Evolutionary conservation across 2,329 filamentous ascomycete genomes (phyloP).

Genomic region (Sordariomycetes sp.): DNA sequence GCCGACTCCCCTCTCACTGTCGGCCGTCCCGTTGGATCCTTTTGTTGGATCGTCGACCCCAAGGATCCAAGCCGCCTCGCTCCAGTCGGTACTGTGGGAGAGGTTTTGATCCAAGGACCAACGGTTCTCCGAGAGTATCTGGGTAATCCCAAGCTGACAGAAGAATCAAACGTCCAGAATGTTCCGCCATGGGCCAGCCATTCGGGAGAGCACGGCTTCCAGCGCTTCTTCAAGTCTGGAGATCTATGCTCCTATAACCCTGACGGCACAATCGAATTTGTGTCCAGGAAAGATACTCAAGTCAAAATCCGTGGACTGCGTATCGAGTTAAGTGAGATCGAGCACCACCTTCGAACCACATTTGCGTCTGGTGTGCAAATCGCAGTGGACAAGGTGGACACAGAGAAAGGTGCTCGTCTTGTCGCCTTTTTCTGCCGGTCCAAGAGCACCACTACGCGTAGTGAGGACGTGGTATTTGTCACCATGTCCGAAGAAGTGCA

Average conservation of each 20-base stretch:
- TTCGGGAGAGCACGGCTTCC: not conserved
- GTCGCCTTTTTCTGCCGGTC: too few relatives aligned
- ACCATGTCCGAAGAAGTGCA: too few relatives aligned
- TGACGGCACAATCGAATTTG: conserved; percentile 26
- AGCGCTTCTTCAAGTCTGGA: conserved; percentile 6
- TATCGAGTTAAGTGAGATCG: conserved; percentile 29
- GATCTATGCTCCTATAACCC: conserved; percentile 8
- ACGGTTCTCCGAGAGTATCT: conserved; percentile 3
- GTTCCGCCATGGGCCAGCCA: not conserved
- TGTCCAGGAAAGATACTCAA: conserved; percentile 44
- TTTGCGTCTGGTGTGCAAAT: not conserved
- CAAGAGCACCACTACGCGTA: too few relatives aligned
- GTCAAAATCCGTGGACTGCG: conserved; percentile 47
- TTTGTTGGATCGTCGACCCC: conserved; percentile 4
- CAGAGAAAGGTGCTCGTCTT: not conserved
- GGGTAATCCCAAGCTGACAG: not conserved
- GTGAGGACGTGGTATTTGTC: too few relatives aligned
- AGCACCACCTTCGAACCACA: conserved; percentile 1
- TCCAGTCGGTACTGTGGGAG: conserved; percentile 2
- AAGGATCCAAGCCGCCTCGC: not conserved
- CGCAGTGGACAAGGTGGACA: conserved; percentile 1
- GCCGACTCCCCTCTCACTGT: not conserved
- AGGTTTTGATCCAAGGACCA: conserved; percentile 4
- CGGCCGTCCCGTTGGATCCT: conserved; percentile 3
- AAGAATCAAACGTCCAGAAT: not conserved